These are phyloP conservation scores for Eucalyptus albens DNA, from an alignment of 345 rosid species.

Conservation along the genomic window DNA sequence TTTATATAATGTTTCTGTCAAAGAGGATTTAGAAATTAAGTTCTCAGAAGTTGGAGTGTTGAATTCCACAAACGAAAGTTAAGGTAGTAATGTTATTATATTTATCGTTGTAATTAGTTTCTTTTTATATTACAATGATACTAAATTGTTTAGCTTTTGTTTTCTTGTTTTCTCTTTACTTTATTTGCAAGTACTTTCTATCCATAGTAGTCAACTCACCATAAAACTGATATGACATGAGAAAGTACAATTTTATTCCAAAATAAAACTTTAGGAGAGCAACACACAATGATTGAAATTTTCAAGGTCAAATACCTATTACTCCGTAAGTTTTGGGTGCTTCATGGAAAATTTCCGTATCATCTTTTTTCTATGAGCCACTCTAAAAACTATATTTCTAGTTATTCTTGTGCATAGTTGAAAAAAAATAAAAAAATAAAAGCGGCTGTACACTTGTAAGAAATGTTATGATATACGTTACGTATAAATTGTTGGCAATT, in stretches of 20 bases:
- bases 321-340: not conserved
- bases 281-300: not conserved
- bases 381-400: not conserved
- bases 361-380: not conserved
- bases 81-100: not conserved
- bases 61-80: not conserved
- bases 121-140: not conserved
- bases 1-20: not conserved
- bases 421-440: not conserved
- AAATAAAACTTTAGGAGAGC: not conserved
- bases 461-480: not conserved
- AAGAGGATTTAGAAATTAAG: not conserved
- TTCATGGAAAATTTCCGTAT: not conserved
- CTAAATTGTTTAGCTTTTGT: not conserved
- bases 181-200: not conserved
- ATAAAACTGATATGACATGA: not conserved
- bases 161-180: not conserved
- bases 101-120: not conserved
- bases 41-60: not conserved
- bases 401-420: not conserved
- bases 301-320: not conserved
- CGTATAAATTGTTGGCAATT: not conserved
- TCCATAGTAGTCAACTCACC: not conserved
- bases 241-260: not conserved
- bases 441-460: not conserved